Conservation (phyloP, 2,329 filamentous ascomycete genomes). For the Fusarium continuum region DNA sequence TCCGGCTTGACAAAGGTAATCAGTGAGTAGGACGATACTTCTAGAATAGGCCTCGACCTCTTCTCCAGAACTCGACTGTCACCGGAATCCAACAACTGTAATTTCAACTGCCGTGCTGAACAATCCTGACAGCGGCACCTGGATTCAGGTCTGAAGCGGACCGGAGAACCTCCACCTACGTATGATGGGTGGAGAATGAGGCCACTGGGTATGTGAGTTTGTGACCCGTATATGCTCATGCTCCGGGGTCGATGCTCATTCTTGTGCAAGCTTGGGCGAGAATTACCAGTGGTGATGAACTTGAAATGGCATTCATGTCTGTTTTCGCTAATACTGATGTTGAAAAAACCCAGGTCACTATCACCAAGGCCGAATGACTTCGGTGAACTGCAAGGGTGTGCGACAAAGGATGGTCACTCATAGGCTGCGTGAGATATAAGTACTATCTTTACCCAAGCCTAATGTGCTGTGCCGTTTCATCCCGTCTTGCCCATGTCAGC, state of each 20-base stretch:
- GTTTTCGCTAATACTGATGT: background rate
- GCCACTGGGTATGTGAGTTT: conserved; percentile 7
- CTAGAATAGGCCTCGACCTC: background rate
- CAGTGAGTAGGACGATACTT: background rate
- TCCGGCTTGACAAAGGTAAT: background rate
- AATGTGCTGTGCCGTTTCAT: background rate
- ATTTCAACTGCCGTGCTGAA: conserved; percentile 19
- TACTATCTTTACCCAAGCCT: background rate
- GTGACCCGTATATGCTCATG: conserved; percentile 1
- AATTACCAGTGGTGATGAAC: background rate
- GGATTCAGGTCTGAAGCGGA: conserved; percentile 2
- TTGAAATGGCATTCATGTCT: too few relatives aligned
- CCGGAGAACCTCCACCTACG: conserved; percentile 23
- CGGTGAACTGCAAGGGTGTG: background rate
- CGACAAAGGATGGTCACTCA: background rate
- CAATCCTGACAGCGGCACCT: conserved; percentile 24
- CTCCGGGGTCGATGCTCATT: background rate
- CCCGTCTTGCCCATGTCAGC: background rate
- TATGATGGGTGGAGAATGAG: conserved; percentile 31
- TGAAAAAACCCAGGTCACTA: background rate
- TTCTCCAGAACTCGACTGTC: background rate
- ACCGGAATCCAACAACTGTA: background rate
- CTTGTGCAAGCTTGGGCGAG: background rate
- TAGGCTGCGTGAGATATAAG: background rate
- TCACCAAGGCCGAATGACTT: too few relatives aligned